phyloP scores from a whole-genome alignment of 2,329 filamentous ascomycete genomes.

The Calonectria crousiana region DNA sequence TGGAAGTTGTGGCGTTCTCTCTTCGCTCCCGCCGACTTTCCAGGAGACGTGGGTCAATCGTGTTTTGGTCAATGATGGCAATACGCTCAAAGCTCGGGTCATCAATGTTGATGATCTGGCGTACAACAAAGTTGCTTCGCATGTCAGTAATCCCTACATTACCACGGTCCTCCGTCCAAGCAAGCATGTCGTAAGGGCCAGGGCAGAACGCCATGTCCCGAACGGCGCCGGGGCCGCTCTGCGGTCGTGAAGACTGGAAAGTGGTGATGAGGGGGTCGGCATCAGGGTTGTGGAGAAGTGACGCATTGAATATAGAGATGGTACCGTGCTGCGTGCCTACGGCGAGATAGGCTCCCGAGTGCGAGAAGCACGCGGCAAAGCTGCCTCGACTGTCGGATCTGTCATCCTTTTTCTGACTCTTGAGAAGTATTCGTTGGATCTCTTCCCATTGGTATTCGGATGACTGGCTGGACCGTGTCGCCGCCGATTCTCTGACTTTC shows the following conservation, averaged over 20 bases:
- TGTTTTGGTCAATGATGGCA: slow-evolving; percentile 66
- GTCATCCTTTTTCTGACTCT: slow-evolving; percentile 68
- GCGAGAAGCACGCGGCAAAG: slow-evolving; percentile 83
- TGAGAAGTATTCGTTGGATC: slow-evolving; percentile 66
- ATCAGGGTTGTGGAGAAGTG: slow-evolving; percentile 57
- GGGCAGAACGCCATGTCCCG: slow-evolving; percentile 94
- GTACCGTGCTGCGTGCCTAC: slow-evolving; percentile 85
- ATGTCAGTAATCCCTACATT: slow-evolving; percentile 81
- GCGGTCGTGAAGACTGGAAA: slow-evolving; percentile 82
- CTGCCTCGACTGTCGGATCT: slow-evolving; percentile 72
- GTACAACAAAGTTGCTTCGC: slow-evolving; percentile 73
- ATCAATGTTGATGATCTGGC: slow-evolving; percentile 77
- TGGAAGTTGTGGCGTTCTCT: slow-evolving; percentile 26
- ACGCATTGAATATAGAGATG: slow-evolving; percentile 79
- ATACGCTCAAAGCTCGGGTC: slow-evolving; percentile 69
- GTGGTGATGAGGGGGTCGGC: slow-evolving; percentile 76
- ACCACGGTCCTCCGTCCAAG: slow-evolving; percentile 93
- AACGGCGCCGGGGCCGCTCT: slow-evolving; percentile 80
- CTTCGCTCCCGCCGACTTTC: slow-evolving; percentile 60
- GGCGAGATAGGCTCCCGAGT: slow-evolving; percentile 77
- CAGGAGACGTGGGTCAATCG: slow-evolving; percentile 66
- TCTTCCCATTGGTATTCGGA: slow-evolving; percentile 62
- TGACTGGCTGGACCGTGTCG: slow-evolving; percentile 40
- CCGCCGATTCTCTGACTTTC: slow-evolving; percentile 47
- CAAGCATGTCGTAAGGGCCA: slow-evolving; percentile 87